Percentiles rank a stretch among this genome's conserved stretches.
These are phyloP conservation scores for Leishmania lainsoni DNA, from an alignment of 208 protist genomes.

Conservation along the genomic window DNA sequence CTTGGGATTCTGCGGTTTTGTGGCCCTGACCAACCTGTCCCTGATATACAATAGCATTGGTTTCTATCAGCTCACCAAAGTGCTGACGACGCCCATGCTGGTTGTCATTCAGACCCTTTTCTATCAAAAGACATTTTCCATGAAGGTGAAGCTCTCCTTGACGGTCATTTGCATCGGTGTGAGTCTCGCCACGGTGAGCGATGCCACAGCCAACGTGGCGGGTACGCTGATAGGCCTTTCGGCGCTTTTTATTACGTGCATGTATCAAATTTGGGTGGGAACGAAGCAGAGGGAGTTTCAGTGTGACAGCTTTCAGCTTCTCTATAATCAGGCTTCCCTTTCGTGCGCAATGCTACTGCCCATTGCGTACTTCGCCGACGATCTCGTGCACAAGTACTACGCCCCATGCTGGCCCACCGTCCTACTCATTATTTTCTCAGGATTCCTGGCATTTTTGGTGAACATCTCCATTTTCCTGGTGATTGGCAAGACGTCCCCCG, in stretches of 20 bases:
- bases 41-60: conserved; percentile 89
- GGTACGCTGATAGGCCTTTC: conserved; percentile 69
- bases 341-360: conserved; percentile 69
- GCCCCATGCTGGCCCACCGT: conserved; percentile 33
- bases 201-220: conserved; percentile 64
- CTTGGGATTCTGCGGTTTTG: conserved; percentile 86
- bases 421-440: conserved; percentile 51
- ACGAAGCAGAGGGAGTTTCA: conserved; percentile 85
- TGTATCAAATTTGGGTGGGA: conserved; percentile 90
- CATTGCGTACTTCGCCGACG: conserved; percentile 59
- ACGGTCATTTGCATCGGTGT: conserved; percentile 70
- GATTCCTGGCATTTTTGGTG: conserved; percentile 76
- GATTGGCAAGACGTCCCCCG: conserved; percentile 84
- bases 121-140: conserved; percentile 55
- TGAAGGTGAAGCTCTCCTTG: conserved; percentile 53
- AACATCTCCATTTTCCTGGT: conserved; percentile 92
- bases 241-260: conserved; percentile 73
- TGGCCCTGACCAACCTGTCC: conserved; percentile 88
- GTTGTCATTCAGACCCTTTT: conserved; percentile 70
- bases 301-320: conserved; percentile 82
- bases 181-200: conserved; percentile 64
- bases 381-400: conserved; percentile 25
- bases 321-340: conserved; percentile 87
- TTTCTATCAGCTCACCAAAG: conserved; percentile 91
- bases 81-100: conserved; percentile 74